Base-by-base conservation (phyloP, 805 yeast genomes). In the Metschnikowia peoriensis region DNA sequence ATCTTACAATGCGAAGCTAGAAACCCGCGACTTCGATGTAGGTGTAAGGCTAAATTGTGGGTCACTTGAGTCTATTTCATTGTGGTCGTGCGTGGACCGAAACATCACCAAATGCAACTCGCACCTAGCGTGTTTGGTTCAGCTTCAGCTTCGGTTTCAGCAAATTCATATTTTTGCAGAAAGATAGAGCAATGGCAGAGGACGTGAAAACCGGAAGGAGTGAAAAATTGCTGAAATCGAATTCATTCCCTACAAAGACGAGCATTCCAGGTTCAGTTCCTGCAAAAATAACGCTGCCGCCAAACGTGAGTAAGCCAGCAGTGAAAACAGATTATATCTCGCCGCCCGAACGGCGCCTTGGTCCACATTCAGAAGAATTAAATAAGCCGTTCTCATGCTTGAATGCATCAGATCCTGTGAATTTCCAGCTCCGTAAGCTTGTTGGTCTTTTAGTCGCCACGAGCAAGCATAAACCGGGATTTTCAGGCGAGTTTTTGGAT, bases 401-500 rank as follows among this genome's bases (percentile, higher is more conserved):
- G 9, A 27, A n/a, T 7, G 12, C 44, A 22, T 17, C 50, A 12
- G 50, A 49, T 12, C 67, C 68, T 1, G 60, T 69, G 17, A 71
- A 68, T 38, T 60, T 67, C 39, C 63, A 69, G 53, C 56, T 71
- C 37, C 56, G 61, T 17, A 72, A 68, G 46, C 50, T 63, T 22
- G 65, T 70, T 28, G 71, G 65, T 2, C 53, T 69, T 16, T 47
- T 62, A 11, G 60, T 71, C 16, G 51, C 63, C 41, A 56, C 68
- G 7, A 53, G 46, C 28, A 34, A 41, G 14, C 46, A 62, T 44
- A 58, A 59, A 22, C 59, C 63, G 2, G 47, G 49, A 14, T 63
- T 61, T 45, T 50, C 75, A 1, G 55, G 58, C 16, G 71, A 71
- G 34, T 68, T 67, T 40, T 50, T 73, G 17, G 63, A 61, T 39